Base-by-base conservation (phyloP, 371 early-diverging fungal species). In the Mortierella sp. region DNA sequence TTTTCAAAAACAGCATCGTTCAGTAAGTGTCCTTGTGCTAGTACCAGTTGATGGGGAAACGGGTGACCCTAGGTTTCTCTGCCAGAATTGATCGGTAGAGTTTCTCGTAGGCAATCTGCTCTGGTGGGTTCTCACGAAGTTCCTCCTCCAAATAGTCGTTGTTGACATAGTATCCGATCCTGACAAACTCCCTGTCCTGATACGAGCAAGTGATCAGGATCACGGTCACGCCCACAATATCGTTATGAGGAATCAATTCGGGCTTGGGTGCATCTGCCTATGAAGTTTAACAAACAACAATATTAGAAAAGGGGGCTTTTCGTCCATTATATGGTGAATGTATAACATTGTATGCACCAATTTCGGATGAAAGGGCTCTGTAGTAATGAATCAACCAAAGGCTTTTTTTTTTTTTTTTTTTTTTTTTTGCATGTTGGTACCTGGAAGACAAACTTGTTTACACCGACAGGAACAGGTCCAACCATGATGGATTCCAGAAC, bases 401-500 rank as follows among this genome's bases (percentile, higher is more conserved):
- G 20, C 24, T 6, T 9, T 39, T 49, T 24, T 24, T 24, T 58
- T 6, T 18, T 30, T 28, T 28, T 28, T 58, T 28, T 28, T 58
- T 57, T 28, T 28, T 18, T 28, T 4, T 32, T 28, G 26, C 1
- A 57, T 57, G 11, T 51, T 60, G 20, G 30, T 90, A 95, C 96
- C 90, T 94, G 87, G 74, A 98, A 94, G 65, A 95, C 86, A 84
- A 99, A 99, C 87, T 95, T 96, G 89, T 94, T 96, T 43, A 97
- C 88, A 45, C 98, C 99, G n/a, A 96, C 92, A 32, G 99, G 99
- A 24, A 98, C 92, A 47, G 99, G 99, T 1, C 99, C 99, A 12
- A 99, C 97, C 88, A 96, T 91, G 64, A 98, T 94, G 62, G 93
- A 93, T 78, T 99, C 99, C 52, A 99, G 91, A 30, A 93, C 95